Evolutionary conservation across 2,329 filamentous ascomycete species (phyloP).

Genomic region (Rhinocladiella mackenziei): DNA sequence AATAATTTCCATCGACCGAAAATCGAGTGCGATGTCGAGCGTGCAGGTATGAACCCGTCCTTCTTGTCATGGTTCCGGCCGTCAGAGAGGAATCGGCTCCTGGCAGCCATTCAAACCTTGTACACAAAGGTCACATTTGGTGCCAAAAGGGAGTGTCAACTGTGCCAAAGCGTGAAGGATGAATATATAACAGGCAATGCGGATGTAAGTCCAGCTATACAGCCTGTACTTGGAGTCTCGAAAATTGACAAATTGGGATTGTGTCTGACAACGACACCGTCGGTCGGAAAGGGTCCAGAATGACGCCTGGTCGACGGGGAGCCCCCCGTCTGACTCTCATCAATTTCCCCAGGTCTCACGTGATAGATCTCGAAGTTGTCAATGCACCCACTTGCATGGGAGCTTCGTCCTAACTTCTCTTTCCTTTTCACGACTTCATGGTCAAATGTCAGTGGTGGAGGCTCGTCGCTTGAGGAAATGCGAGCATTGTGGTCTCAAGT

Average conservation of each 20-base stretch:
- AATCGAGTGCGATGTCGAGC: conserved; percentile 6
- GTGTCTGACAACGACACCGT: too few species aligned
- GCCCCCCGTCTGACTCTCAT: too few species aligned
- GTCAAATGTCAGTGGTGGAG: conserved; percentile 3
- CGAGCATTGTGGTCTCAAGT: conserved; percentile 25
- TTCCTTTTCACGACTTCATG: conserved; percentile 2
- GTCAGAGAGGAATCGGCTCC: conserved; percentile 20
- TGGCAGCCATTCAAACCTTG: conserved; percentile 22
- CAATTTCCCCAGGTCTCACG: not conserved
- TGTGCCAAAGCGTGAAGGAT: not conserved
- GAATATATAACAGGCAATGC: too few species aligned
- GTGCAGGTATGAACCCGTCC: conserved; percentile 11
- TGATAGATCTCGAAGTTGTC: conserved; percentile 4
- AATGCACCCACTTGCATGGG: not conserved
- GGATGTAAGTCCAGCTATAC: too few species aligned
- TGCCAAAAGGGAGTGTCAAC: not conserved
- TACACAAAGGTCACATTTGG: conserved; percentile 10
- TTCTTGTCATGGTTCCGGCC: conserved; percentile 19
- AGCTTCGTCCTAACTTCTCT: conserved; percentile 1
- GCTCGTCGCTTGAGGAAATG: conserved; percentile 18
- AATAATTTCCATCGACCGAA: conserved; percentile 33
- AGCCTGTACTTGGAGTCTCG: too few species aligned
- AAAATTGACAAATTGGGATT: too few species aligned
- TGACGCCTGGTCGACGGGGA: too few species aligned
- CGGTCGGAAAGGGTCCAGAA: too few species aligned